Evolutionary conservation across 2,329 filamentous ascomycete species (phyloP), one percentile per base, ranked within the genome.

Genomic region (Microdochium bolleyi): DNA sequence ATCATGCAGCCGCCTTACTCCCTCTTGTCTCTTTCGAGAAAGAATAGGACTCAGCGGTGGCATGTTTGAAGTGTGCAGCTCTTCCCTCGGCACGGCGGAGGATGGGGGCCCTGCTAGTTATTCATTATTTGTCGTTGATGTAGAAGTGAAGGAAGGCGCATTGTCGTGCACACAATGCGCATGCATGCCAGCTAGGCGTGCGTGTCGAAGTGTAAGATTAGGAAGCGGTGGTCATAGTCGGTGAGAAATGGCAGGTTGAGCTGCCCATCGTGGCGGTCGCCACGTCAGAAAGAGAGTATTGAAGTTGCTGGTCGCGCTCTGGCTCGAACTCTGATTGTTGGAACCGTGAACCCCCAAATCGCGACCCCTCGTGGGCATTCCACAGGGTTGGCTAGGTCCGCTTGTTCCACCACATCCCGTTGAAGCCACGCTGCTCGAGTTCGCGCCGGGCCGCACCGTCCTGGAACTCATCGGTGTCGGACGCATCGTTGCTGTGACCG

Each of bases 401-500:
- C 58, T 61, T 67, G 53, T 61, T 64, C 64, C 66, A 68, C 54
- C 67, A 65, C 46, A 73, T 61, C 50, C 73, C 71, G 38, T 73
- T 68, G 54, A 84, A 79, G n/a, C 82, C 82, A 24, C 82, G 77
- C 66, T 85, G 76, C 52, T 76, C 67, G 14, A 65, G 63, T 64
- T 85, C 83, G 13, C 83, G 74, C 30, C 76, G 72, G 1, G 83
- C 82, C 11, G 83, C 83, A 7, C 81, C 82, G 61, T 86, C 83
- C 57, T 81, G 71, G 57, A 79, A 76, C 24, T 73, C 72, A 55
- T 72, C 73, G 2, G 13, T 24, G 21, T 46, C 41, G 41, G 65
- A 64, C 1, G 69, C 67, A 46, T 76, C 69, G 24, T 52, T 62
- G 10, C 67, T 66, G 55, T 62, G 67, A 2, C 63, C 66, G 38